Base-by-base conservation (phyloP, 345 rosid species). In the Hibiscus mutabilis region DNA sequence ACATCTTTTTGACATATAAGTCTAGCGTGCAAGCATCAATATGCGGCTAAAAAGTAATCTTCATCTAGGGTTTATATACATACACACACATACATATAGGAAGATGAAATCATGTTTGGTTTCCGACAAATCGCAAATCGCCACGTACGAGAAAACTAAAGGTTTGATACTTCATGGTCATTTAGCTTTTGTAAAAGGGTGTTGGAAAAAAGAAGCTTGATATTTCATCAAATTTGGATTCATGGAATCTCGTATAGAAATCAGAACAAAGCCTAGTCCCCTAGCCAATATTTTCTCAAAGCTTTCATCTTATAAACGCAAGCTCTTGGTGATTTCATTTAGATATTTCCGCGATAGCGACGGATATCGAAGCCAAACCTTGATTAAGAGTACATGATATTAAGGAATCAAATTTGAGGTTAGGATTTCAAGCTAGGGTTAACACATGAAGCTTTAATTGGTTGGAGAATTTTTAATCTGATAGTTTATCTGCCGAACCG, bases 21-120 rank as follows among this genome's bases (percentile, higher is more conserved):
- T 40, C 24, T 42, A 44, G 15, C 66, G 74, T 71, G 66, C 46
- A 56, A 56, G 73, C 0, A 69, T 56, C 53, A 69, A 69, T 56
- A 56, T 56, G 64, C 16, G 53, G 73, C 73, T 60, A 22, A 55
- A 19, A 55, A 0, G n/a, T 12, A 21, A 15, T 70, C 51, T 70
- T 40, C 24, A 21, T 57, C 37, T 16, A 22, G 5, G 18, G 53
- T 56, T 18, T 42, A 13, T 22, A 66, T 29, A n/a, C n/a, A 37
- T 16, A 24, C 44, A 10, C 51, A 46, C 15, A 51, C 5, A 51
- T 47, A 47, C n/a, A 47, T 47, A 14, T 16, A 49, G 53, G 53
- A 49, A 49, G 18, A 15, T 49, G 15, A 49, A 49, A 49, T 49
- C 53, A 15, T 49, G 53, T 13, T 49, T 1, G n/a, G 18, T 49